These are phyloP conservation scores for Hypoxylon sp. DNA, from an alignment of 2,329 filamentous ascomycete species.

Conservation along the genomic window DNA sequence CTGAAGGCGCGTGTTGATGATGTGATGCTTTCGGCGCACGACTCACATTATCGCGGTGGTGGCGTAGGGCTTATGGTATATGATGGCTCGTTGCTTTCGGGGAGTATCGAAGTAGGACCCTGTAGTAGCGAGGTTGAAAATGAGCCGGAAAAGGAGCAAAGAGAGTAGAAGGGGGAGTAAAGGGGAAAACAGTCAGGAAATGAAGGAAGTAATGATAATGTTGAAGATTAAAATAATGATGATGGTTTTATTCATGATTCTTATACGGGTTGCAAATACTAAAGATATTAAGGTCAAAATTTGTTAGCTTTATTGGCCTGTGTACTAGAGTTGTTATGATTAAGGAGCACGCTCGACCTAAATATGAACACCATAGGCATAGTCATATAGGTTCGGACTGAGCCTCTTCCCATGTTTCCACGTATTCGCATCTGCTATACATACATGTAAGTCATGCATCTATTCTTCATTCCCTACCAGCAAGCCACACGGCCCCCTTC, in stretches of 20 bases:
- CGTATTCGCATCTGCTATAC: not conserved
- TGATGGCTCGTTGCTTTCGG: not conserved
- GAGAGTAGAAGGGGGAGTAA: not conserved
- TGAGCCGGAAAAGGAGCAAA: not conserved
- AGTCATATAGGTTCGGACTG: not conserved
- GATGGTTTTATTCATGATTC: not conserved
- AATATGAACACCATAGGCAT: not conserved
- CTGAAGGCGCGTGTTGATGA: conserved; percentile 26
- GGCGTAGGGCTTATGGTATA: conserved; percentile 46
- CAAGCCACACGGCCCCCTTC: conserved; percentile 70
- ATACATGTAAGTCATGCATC: conserved; percentile 9
- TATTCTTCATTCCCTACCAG: conserved; percentile 53
- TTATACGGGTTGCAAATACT: not conserved
- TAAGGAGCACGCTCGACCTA: not conserved
- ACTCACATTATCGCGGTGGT: conserved; percentile 44
- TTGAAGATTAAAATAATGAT: not conserved
- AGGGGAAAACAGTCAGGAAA: too few relatives aligned
- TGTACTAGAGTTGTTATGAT: not conserved
- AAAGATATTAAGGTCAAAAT: not conserved
- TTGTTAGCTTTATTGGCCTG: not conserved
- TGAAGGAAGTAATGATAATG: not conserved
- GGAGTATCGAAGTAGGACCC: not conserved
- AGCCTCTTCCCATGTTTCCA: not conserved
- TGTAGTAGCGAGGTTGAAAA: not conserved
- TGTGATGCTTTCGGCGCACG: conserved; percentile 33